Base-by-base conservation (phyloP, 129 eudicot species). In the Centaurea solstitialis region DNA sequence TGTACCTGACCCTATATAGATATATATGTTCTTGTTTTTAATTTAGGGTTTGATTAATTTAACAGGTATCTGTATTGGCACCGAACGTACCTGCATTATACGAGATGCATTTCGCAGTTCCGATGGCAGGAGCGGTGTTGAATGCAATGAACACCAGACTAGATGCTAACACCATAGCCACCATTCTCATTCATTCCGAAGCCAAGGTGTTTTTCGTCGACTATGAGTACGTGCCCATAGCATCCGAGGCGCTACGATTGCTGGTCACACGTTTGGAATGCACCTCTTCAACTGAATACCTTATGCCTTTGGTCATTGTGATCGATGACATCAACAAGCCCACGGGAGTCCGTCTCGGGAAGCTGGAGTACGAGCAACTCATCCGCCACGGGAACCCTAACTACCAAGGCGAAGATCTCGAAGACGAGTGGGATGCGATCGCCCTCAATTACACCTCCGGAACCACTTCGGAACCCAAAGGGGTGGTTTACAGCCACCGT, bases 91-190 rank as follows among this genome's bases (percentile, higher is more conserved):
- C 97, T 12, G 97, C 94, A 6, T 6, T 89, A 75, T 92, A 89
- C 37, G 97, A 92, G 85, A 83, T 89, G 90, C 96, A 91, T 71
- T 91, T 88, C 40, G 91, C 96, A 0, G 90, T 91, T 9, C 96
- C 93, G 1, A 91, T 91, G 93, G 93, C 97, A 0, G 97, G 97
- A n/a, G 97, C 90, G 0, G 92, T 92, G 26, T 91, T 92, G 26
- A 92, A 87, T 57, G 62, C 97, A 33, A 86, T 92, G 47, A 92
- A 92, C 84, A 86, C 91, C 2, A 85, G 94, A 83, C 91, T 92
- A 0, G 89, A 90, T 76, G 88, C 91, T 17, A 85, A 79, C 5
- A 90, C 76, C 76, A 69, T 92, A 23, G 89, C 90, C 71, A 88
- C 94, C 15, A 88, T 92, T 65, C 91, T 92, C 35, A 15, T 66